A percentile compares a stretch with the other conserved stretches of the same genome.
Evolutionary conservation across 2,329 filamentous ascomycete genomes (phyloP).

Genomic region (Colletotrichum sp.): DNA sequence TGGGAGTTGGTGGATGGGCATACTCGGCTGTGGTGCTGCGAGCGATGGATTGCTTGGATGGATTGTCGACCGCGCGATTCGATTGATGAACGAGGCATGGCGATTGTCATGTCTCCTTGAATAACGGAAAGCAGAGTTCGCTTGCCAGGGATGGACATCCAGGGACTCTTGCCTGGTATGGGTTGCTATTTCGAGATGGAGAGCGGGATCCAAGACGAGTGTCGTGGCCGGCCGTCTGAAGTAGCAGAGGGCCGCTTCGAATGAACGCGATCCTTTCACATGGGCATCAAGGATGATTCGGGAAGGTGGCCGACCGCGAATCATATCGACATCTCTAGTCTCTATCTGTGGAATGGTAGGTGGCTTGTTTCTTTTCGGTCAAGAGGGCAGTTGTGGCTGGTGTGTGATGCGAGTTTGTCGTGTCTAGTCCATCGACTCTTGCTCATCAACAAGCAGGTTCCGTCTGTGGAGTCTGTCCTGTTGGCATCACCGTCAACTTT

Average conservation of each 20-base stretch:
- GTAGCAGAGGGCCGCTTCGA: too few relatives aligned
- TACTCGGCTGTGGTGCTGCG: too few relatives aligned
- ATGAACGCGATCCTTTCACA: not conserved
- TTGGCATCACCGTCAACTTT: not conserved
- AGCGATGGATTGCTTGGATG: not conserved
- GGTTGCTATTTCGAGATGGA: too few relatives aligned
- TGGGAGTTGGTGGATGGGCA: not conserved
- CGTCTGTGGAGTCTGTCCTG: not conserved
- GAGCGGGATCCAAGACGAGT: too few relatives aligned
- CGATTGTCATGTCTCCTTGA: too few relatives aligned
- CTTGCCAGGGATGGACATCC: too few relatives aligned
- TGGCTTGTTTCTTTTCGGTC: not conserved
- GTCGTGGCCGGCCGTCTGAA: too few relatives aligned
- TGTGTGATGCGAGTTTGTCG: not conserved
- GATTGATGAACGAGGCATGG: not conserved
- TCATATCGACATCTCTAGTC: too few relatives aligned
- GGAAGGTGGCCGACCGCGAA: not conserved
- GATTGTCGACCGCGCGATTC: not conserved
- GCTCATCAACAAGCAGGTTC: rapidly evolving
- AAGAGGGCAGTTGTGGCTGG: not conserved
- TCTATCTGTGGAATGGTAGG: not conserved
- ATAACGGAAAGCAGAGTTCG: too few relatives aligned
- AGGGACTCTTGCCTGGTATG: too few relatives aligned
- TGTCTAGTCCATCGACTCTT: not conserved
- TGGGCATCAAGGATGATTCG: too few relatives aligned